Base-by-base conservation (phyloP, 257 asterid genomes). In the Anisodus acutangulus region DNA sequence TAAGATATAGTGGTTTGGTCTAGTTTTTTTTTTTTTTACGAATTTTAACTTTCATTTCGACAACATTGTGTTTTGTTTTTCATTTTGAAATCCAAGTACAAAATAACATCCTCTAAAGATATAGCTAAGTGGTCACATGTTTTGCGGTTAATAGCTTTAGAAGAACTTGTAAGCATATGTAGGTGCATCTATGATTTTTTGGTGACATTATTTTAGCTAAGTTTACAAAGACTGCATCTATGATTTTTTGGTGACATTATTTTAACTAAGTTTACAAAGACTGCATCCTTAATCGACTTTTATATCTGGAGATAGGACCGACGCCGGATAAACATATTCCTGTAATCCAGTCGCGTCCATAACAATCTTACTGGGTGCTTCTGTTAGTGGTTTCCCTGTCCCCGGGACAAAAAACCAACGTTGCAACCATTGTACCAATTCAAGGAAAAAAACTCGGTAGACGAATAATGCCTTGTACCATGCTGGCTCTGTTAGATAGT, bases 301-400 rank as follows among this genome's bases (percentile, higher is more conserved):
- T 47, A 91, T 90, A 83, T 90, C 85, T 49, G 97, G 93, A 60
- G 94, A 93, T 19, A 85, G 76, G 5, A 92, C 74, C 15, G 97
- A 90, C 55, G 86, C 88, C 4, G 95, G 97, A 93, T 93, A 92
- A 4, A 89, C 13, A 26, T 84, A 15, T 67, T 86, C 89, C 84
- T 92, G 89, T 2, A 91, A 68, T 37, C 93, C 92, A 2, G 91
- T 89, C 43, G 85, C 81, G 55, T 92, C 93, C 43, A 91, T 41
- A 22, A 91, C 15, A 64, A 87, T 89, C 88, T 91, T 90, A 90
- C 97, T 88, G 22, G 88, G 87, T 17, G 97, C 89, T 66, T 92
- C 86, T 2, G 87, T 86, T 2, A 90, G 63, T 9, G 93, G 89
- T 62, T 83, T 81, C 58, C 91, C 91, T 0, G 88, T 88, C 3